These are phyloP conservation scores for Astrephomene gubernaculifera DNA, from an alignment of 139 green algal species.

Conservation along the genomic window DNA sequence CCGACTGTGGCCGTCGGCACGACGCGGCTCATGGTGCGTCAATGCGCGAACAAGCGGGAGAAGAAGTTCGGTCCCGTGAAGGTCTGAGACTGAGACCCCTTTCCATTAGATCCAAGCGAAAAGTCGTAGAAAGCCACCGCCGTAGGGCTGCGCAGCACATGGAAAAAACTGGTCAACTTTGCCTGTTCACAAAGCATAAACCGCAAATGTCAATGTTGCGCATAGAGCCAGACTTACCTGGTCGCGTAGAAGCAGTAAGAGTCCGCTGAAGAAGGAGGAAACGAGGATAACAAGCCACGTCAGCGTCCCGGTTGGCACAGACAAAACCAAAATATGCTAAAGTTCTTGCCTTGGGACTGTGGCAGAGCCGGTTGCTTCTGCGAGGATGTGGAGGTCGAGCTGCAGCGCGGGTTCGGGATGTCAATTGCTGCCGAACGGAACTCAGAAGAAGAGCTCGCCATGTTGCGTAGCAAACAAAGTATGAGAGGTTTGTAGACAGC, in stretches of 20 bases:
- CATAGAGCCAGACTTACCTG: neutral
- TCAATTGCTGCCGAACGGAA: neutral
- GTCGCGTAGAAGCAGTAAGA: constrained; percentile 32
- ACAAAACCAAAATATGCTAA: neutral
- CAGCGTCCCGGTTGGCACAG: neutral
- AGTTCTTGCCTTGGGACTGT: neutral
- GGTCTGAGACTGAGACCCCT: neutral
- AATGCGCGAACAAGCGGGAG: neutral
- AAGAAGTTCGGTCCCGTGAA: neutral
- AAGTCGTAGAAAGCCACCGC: constrained; percentile 24
- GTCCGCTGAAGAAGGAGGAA: neutral
- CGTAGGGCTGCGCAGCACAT: constrained; percentile 2
- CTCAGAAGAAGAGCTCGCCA: neutral
- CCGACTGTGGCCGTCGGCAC: too few species aligned
- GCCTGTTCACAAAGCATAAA: neutral
- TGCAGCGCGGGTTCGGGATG: neutral
- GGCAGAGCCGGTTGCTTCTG: neutral
- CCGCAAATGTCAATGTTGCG: neutral
- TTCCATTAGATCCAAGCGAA: neutral
- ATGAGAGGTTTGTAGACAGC: too few species aligned
- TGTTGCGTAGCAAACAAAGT: too few species aligned
- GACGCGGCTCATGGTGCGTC: neutral
- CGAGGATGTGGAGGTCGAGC: neutral
- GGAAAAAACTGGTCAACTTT: neutral
- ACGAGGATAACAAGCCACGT: constrained; percentile 1